Base-by-base conservation (phyloP, 306 rosid species). In the Citrullus colocynthis region DNA sequence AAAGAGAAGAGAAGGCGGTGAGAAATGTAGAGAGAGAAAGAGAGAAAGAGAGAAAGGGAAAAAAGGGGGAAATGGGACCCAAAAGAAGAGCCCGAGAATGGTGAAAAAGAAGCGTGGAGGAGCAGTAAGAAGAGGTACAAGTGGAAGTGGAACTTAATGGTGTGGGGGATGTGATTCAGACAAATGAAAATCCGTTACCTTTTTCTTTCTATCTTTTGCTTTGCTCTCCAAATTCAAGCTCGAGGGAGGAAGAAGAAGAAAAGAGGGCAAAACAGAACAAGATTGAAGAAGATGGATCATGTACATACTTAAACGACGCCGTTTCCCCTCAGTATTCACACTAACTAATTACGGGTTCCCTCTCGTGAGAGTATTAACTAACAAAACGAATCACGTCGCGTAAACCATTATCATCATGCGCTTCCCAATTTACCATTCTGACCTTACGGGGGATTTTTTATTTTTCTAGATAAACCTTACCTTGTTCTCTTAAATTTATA, bases 91-190 rank as follows among this genome's bases (percentile, higher is more conserved):
- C 78, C 56, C 24, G 14, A 39, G 59, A 56, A 34, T 80, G 76
- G 41, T 57, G 79, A 67, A 77, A 63, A 62, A 32, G 76, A 78
- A 78, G 76, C 65, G n/a, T 76, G 79, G 74, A 78, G 81, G 30
- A 34, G 62, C 75, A 65, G 63, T 18, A 62, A 66, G 36, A 69
- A 56, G 73, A 28, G 64, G 49, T 66, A 39, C 58, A 69, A 72
- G 60, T 63, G 82, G 80, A 37, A 77, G 81, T 82, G 86, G 85
- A 74, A 76, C 67, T 45, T 59, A 79, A 81, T 84, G 84, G 91
- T 86, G 83, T 51, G 64, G 79, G 79, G 85, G 85, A 83, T 66
- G 85, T 74, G 92, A 86, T 78, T 83, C 88, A 79, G 88, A 85
- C 78, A 85, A 87, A 55, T 6, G 59, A 18, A 55, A 55, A 87